Base-by-base conservation (phyloP, 345 rosid species). In the Hypericum androsaemum region DNA sequence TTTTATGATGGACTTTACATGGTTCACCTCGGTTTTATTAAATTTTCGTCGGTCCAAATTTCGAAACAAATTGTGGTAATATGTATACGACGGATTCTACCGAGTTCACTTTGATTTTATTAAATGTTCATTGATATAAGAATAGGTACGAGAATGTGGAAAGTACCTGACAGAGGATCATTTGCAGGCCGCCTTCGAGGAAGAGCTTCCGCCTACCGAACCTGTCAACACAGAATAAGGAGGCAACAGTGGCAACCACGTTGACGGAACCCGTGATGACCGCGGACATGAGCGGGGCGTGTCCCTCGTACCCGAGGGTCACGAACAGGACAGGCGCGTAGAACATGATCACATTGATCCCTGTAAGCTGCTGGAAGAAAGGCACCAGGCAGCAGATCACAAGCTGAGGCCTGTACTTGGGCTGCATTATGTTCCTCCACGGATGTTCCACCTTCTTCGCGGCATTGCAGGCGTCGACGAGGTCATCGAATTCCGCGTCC, bases 401-500 rank as follows among this genome's bases (percentile, higher is more conserved):
- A 9, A 50, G 39, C n/a, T 50, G 54, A 3, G 54, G 54, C 17
- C 54, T 35, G 41, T 50, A 32, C 10, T 36, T 36, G 35, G 16
- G 35, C 41, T 50, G 12, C 1, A 37, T 36, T 7, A 50, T 35
- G 40, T 50, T 50, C 40, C 15, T 50, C 40, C 39, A 50, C 7
- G 54, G 40, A 38, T 61, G 40, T 12, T 50, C 15, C 1, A 50
- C 41, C 7, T 7, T 2, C 39, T 50, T 35, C 7, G 54, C 3
- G 5, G 41, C 16, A 10, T 50, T 16, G 10, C 40, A 37, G 4
- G 56, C 56, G 9, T 38, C 56, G 9, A 56, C 8, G 8, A 56
- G 39, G 12, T 56, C 60, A 2, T 43, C 11, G 11, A 56, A 56
- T 12, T 56, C 60, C 7, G 32, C 60, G 5, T 56, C 50, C 6